These are phyloP conservation scores for Phytopythium vexans DNA, from an alignment of 352 stramenopile species.

Conservation along the genomic window DNA sequence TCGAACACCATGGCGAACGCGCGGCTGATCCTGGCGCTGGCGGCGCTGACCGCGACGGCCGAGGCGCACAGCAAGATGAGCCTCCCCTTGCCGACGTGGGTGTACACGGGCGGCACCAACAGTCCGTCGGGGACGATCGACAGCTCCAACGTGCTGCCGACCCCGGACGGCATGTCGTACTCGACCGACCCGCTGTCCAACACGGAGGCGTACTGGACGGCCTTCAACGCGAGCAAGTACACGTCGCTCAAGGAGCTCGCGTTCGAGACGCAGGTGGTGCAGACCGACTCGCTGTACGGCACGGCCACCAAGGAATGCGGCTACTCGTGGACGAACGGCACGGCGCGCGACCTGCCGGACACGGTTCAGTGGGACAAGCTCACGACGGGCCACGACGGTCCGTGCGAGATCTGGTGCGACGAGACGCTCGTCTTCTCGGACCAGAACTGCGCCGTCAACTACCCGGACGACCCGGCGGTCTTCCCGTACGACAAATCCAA, in stretches of 20 bases:
- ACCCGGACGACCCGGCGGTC: slow-evolving; percentile 17
- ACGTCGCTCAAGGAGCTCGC: slow-evolving; percentile 45
- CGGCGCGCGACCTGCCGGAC: slow-evolving; percentile 26
- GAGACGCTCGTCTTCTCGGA: slow-evolving; percentile 35
- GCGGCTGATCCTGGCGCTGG: slow-evolving; percentile 5
- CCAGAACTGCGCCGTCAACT: slow-evolving; percentile 37
- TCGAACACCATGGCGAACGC: slow-evolving; percentile 10
- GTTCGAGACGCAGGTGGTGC: slow-evolving; percentile 23
- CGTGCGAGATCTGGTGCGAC: slow-evolving; percentile 53
- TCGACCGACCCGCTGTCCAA: slow-evolving; percentile 24
- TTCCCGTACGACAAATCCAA: slow-evolving; percentile 40
- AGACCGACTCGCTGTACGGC: slow-evolving; percentile 26
- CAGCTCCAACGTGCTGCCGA: slow-evolving; percentile 21
- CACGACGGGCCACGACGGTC: slow-evolving; percentile 32
- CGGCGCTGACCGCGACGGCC: slow-evolving; percentile 10
- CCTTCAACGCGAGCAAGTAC: slow-evolving; percentile 38
- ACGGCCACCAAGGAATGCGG: slow-evolving; percentile 36
- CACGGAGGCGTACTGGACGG: slow-evolving; percentile 26
- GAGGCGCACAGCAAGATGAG: slow-evolving; percentile 29
- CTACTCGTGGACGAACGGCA: slow-evolving; percentile 29
- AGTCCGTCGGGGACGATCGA: slow-evolving; percentile 20
- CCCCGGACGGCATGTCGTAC: slow-evolving; percentile 22
- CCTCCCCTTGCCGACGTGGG: slow-evolving; percentile 27
- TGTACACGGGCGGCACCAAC: slow-evolving; percentile 23
- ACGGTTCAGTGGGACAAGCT: slow-evolving; percentile 37